Conservation (phyloP, 2,329 filamentous ascomycete species). For the Cadophora sp. region DNA sequence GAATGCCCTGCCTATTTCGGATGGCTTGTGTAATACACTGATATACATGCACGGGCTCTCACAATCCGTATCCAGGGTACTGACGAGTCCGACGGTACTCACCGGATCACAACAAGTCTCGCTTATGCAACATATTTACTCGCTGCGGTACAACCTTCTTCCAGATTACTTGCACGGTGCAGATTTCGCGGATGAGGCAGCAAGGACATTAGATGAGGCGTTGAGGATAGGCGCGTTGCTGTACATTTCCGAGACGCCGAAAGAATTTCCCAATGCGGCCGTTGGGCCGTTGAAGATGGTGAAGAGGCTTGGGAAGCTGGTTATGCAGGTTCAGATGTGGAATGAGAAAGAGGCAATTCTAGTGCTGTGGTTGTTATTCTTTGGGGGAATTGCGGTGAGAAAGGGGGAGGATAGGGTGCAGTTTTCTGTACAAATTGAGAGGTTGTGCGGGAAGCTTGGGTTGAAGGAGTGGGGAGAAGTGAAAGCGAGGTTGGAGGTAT, state of each 20-base stretch:
- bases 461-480: slow-evolving; percentile 16
- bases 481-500: slow-evolving; percentile 5
- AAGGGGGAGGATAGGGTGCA: slow-evolving; percentile 18
- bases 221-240: slow-evolving; percentile 25
- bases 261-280: slow-evolving; percentile 25
- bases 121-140: slow-evolving; percentile 15
- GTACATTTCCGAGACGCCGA: slow-evolving; percentile 24
- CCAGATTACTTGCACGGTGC: neutral
- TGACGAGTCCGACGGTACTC: slow-evolving; percentile 5
- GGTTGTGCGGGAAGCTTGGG: slow-evolving; percentile 4
- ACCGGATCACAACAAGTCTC: slow-evolving; percentile 11
- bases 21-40: slow-evolving; percentile 3
- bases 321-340: slow-evolving; percentile 19
- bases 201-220: slow-evolving; percentile 15
- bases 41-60: slow-evolving; percentile 23
- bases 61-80: slow-evolving; percentile 1
- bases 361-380: slow-evolving; percentile 25
- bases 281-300: slow-evolving; percentile 22
- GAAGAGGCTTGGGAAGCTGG: slow-evolving; percentile 14
- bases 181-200: neutral
- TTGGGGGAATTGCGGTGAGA: slow-evolving; percentile 20
- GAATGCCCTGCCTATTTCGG: slow-evolving; percentile 14
- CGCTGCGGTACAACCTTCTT: slow-evolving; percentile 21
- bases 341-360: slow-evolving; percentile 18
- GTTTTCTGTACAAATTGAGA: slow-evolving; percentile 24